Percentiles rank a stretch among this genome's conserved stretches.
Evolutionary conservation across 2,329 filamentous ascomycete species (phyloP).

Genomic region (Alternaria burnsii): DNA sequence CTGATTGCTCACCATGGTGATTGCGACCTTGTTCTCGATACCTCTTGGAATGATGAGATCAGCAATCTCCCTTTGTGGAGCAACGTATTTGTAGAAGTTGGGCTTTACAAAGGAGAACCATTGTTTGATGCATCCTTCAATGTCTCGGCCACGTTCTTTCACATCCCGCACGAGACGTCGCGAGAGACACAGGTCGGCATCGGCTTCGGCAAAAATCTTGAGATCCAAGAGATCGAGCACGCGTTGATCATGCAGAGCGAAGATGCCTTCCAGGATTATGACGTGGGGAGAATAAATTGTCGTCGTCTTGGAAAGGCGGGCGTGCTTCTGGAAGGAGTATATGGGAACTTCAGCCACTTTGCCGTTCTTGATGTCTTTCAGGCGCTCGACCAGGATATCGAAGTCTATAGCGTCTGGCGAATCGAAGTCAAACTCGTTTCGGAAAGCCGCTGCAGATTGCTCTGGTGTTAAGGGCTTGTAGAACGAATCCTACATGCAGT

Average conservation of each 20-base stretch:
- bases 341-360: constrained; percentile 90
- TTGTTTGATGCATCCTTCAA: constrained; percentile 96
- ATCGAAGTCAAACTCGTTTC: constrained; percentile 96
- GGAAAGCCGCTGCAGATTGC: constrained; percentile 80
- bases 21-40: constrained; percentile 92
- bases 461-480: constrained; percentile 89
- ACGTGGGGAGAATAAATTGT: constrained; percentile 97
- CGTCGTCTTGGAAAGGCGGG: constrained; percentile 78
- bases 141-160: constrained; percentile 84
- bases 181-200: constrained; percentile 91
- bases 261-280: constrained; percentile 92
- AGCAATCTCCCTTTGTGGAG: constrained; percentile 89
- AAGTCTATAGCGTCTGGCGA: constrained; percentile 95
- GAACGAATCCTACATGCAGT: constrained; percentile 79
- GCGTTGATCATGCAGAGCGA: constrained; percentile 88
- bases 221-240: constrained; percentile 89
- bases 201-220: constrained; percentile 96
- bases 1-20: constrained; percentile 93
- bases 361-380: constrained; percentile 87
- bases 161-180: constrained; percentile 77
- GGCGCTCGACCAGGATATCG: constrained; percentile 79
- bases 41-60: constrained; percentile 96
- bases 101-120: constrained; percentile 98
- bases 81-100: constrained; percentile 92
- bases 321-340: constrained; percentile 94